Evolutionary conservation across 2,329 filamentous ascomycete species (phyloP).

Genomic region (Ophiostoma novo-ulmi): DNA sequence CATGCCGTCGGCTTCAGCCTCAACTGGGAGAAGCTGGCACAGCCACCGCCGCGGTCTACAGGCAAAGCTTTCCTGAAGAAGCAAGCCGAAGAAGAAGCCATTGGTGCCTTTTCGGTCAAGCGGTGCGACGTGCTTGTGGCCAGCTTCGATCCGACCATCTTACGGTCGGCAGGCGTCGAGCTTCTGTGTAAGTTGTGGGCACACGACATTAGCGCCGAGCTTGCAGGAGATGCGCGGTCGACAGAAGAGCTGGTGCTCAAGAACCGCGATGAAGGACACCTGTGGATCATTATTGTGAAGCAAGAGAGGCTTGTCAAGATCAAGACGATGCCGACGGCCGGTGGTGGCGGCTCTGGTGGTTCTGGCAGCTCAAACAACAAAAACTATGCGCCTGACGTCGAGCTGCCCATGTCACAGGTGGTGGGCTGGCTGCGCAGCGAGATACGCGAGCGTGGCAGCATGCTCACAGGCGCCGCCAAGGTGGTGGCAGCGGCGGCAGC

Average conservation of each 20-base stretch:
- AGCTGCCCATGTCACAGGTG: slow-evolving; percentile 68
- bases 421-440: slow-evolving; percentile 76
- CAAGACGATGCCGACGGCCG: slow-evolving; percentile 56
- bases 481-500: slow-evolving; percentile 23
- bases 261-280: slow-evolving; percentile 71
- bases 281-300: slow-evolving; percentile 86
- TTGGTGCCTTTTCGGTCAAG: slow-evolving; percentile 56
- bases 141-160: slow-evolving; percentile 72
- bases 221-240: slow-evolving; percentile 72
- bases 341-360: background rate
- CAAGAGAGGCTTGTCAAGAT: slow-evolving; percentile 69
- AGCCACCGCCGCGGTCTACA: slow-evolving; percentile 48
- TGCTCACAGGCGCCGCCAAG: slow-evolving; percentile 27
- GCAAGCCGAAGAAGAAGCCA: slow-evolving; percentile 54
- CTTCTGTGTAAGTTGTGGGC: slow-evolving; percentile 75
- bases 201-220: slow-evolving; percentile 79
- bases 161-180: slow-evolving; percentile 71
- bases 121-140: slow-evolving; percentile 86
- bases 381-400: slow-evolving; percentile 69
- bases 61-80: slow-evolving; percentile 60
- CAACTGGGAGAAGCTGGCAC: slow-evolving; percentile 76
- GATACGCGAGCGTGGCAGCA: slow-evolving; percentile 56
- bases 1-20: slow-evolving; percentile 92
- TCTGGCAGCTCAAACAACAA: slow-evolving; percentile 34
- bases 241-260: slow-evolving; percentile 73